Percentiles rank a stretch among this genome's conserved stretches.
Conservation (phyloP, 768 basidiomycete species). For the Lactarius vividus region DNA sequence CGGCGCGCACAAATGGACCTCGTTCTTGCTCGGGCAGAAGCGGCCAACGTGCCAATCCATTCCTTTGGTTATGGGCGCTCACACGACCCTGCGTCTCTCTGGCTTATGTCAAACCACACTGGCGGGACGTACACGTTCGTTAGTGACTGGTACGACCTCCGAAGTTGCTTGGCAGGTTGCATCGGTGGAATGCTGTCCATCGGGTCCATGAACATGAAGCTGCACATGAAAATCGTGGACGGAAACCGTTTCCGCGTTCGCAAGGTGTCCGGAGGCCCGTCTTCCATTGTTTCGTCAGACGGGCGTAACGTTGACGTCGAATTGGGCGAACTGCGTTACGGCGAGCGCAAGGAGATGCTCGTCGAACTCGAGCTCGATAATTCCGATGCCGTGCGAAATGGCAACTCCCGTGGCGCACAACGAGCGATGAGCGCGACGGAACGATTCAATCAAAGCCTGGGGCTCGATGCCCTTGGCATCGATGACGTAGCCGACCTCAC, state of each 20-base stretch:
- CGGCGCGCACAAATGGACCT: conserved; percentile 97
- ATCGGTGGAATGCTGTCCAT: conserved; percentile 97
- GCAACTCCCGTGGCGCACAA: conserved; percentile 24
- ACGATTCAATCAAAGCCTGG: conserved; percentile 83
- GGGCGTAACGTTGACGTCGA: conserved; percentile 96
- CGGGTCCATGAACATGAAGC: conserved; percentile 87
- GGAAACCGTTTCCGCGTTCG: conserved; percentile 87
- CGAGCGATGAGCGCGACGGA: conserved; percentile 75
- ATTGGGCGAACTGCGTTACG: conserved; percentile 89
- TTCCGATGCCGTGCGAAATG: conserved; percentile 40
- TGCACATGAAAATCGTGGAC: conserved; percentile 93
- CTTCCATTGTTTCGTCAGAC: conserved; percentile 83
- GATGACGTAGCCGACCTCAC: conserved; percentile 72
- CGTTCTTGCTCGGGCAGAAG: conserved; percentile 93
- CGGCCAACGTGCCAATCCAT: conserved; percentile 95
- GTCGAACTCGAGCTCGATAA: conserved; percentile 94
- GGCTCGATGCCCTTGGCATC: conserved; percentile 69
- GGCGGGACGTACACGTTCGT: conserved; percentile 97
- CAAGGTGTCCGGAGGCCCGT: conserved; percentile 89
- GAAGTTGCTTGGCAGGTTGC: conserved; percentile 89
- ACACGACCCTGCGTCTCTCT: conserved; percentile 95
- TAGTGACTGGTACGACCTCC: conserved; percentile 96
- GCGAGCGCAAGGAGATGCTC: conserved; percentile 97
- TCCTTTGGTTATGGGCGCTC: conserved; percentile 96
- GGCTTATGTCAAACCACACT: conserved; percentile 99